A percentile compares a stretch with the other conserved stretches of the same genome.
These are phyloP conservation scores for Bondarzewia mesenterica DNA, from an alignment of 1,284 basidiomycete species.

Conservation along the genomic window DNA sequence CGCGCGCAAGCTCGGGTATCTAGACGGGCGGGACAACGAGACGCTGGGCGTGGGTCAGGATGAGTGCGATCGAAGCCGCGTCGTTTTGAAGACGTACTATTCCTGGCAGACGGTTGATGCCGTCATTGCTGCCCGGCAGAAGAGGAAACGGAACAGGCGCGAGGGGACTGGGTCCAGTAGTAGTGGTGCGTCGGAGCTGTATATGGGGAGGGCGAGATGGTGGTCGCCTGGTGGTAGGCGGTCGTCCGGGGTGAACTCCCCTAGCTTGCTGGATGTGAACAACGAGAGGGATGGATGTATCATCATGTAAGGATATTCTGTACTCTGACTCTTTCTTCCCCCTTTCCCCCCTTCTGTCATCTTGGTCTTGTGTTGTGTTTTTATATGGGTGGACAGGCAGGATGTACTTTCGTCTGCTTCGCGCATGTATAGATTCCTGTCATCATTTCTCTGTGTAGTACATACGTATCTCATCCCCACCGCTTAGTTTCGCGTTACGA, in stretches of 20 bases:
- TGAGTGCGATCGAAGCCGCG: conserved; percentile 64
- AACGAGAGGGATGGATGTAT: conserved; percentile 34
- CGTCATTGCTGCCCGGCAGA: conserved; percentile 55
- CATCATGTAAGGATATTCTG: conserved; percentile 28
- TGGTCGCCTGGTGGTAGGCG: conserved; percentile 34
- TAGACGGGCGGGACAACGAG: conserved; percentile 61
- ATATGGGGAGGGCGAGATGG: conserved; percentile 27
- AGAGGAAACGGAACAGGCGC: conserved; percentile 37
- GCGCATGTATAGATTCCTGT: too few species aligned
- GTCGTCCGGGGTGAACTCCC: conserved; percentile 25
- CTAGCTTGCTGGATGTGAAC: conserved; percentile 21
- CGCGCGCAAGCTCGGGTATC: conserved; percentile 53
- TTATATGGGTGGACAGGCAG: not conserved
- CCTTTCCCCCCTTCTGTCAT: not conserved
- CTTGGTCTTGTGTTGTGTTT: not conserved
- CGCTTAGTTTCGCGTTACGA: too few species aligned
- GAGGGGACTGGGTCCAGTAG: conserved; percentile 28
- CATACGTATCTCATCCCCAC: too few species aligned
- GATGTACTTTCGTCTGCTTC: not conserved
- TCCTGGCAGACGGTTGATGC: conserved; percentile 80
- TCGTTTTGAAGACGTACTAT: conserved; percentile 80
- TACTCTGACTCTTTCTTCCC: not conserved
- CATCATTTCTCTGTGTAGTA: too few species aligned
- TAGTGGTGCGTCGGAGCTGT: conserved; percentile 21
- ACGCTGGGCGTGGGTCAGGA: conserved; percentile 59